Evolutionary conservation across 352 stramenopile species (phyloP).

Genomic region (Plasmopara viticola): DNA sequence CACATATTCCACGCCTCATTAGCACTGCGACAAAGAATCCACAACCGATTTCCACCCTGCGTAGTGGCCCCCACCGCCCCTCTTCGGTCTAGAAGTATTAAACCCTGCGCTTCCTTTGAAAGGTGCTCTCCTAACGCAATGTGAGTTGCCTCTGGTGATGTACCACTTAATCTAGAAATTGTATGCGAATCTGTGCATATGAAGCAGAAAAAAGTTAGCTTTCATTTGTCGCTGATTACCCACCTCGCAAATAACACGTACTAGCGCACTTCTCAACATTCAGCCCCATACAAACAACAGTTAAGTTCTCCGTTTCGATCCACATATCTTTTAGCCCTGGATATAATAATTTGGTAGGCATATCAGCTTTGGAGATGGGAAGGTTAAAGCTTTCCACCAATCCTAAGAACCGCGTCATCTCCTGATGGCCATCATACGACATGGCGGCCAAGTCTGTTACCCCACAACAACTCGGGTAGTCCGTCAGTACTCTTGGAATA

Average conservation of each 20-base stretch:
- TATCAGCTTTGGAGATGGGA: constrained; percentile 32
- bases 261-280: constrained; percentile 40
- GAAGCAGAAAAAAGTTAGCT: constrained; percentile 9
- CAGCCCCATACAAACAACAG: constrained; percentile 38
- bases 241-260: constrained; percentile 15
- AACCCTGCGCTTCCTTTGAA: constrained; percentile 49
- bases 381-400: constrained; percentile 28
- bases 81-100: constrained; percentile 44
- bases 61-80: constrained; percentile 38
- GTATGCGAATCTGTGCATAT: constrained; percentile 27
- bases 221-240: not conserved
- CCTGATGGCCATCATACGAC: constrained; percentile 33
- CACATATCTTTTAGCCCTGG: constrained; percentile 42
- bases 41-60: constrained; percentile 46
- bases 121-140: constrained; percentile 46
- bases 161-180: constrained; percentile 54
- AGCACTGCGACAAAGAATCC: constrained; percentile 22
- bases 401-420: constrained; percentile 27
- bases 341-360: constrained; percentile 33
- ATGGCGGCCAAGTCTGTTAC: constrained; percentile 25
- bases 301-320: constrained; percentile 42
- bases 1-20: constrained; percentile 68
- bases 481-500: constrained; percentile 43
- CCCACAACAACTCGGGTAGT: constrained; percentile 40
- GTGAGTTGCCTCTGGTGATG: constrained; percentile 50